phyloP scores from a whole-genome alignment of 441 rosid species.

The Pelargonium australe region DNA sequence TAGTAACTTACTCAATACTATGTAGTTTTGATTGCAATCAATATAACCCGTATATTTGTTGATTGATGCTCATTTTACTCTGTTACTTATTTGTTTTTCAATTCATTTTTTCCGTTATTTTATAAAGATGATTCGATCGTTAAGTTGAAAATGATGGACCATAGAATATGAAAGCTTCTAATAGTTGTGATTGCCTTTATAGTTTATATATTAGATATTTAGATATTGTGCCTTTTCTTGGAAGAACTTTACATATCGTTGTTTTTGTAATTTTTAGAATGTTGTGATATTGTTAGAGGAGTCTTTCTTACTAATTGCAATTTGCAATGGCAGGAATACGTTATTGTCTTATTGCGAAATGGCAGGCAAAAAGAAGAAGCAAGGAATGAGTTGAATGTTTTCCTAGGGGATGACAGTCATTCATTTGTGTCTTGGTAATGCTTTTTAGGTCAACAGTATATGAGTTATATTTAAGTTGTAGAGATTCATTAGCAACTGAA shows the following conservation, averaged over 20 bases:
- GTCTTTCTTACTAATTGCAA: constrained; percentile 9
- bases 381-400: constrained; percentile 69
- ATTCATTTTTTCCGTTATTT: neutral
- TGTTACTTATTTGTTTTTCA: neutral
- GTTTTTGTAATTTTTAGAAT: neutral
- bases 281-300: neutral
- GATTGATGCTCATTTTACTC: neutral
- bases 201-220: neutral
- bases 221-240: neutral
- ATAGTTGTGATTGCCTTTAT: neutral
- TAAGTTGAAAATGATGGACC: neutral
- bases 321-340: constrained; percentile 65
- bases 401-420: constrained; percentile 79
- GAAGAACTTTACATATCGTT: neutral
- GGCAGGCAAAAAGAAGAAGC: constrained; percentile 90
- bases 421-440: constrained; percentile 77
- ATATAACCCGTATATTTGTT: neutral
- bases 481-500: neutral
- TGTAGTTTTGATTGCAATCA: neutral
- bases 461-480: constrained; percentile 6
- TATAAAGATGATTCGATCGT: neutral
- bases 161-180: neutral
- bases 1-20: neutral
- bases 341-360: constrained; percentile 78
- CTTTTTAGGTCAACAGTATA: constrained; percentile 10